Evolutionary conservation across 2,329 filamentous ascomycete species (phyloP), one percentile per base, ranked within the genome.

Genomic region (Penicillium sp.): DNA sequence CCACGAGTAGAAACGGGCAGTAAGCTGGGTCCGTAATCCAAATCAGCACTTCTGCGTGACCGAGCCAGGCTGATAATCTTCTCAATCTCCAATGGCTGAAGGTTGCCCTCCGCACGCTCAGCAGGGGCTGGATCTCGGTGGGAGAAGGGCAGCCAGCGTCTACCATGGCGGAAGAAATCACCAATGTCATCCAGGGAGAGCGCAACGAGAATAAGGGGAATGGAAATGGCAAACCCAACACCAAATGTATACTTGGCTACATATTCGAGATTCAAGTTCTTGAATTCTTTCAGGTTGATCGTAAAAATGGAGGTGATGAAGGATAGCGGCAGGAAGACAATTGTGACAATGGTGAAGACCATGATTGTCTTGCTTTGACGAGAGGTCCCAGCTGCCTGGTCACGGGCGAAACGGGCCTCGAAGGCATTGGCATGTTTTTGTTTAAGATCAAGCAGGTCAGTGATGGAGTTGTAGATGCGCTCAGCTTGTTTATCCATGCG

Each of bases 381-480:
- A 1, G 84, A 82, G 0, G 85, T 85, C 1, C 82, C 81, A 2
- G 82, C 79, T 0, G 85, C 85, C 67, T 87, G 84, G 48, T 87
- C 82, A 22, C 75, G 72, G 3, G 73, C 71, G 54, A 75, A 87
- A 2, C 85, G 81, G 1, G 85, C 85, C 66, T 88, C 85, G 45
- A 87, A 82, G 0, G 84, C 84, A 69, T 88, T 88, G 59, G 84
- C 85, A 55, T 88, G 85, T 68, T 88, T 88, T 63, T 89, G 85
- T 64, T 89, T 89, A 1, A 88, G 77, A 59, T 88, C 85, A 0
- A 89, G 79, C 5, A 88, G 73, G 60, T 87, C 82, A 0, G 82
- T 85, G 43, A 88, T 79, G 54, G 79, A 82, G 42, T 79, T 73
- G 64, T 87, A 86, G 57, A 87, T 82, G 22, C 81, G 78, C 54